Conservation (phyloP, 2,329 filamentous ascomycete species). For the Alternaria incomplexa region DNA sequence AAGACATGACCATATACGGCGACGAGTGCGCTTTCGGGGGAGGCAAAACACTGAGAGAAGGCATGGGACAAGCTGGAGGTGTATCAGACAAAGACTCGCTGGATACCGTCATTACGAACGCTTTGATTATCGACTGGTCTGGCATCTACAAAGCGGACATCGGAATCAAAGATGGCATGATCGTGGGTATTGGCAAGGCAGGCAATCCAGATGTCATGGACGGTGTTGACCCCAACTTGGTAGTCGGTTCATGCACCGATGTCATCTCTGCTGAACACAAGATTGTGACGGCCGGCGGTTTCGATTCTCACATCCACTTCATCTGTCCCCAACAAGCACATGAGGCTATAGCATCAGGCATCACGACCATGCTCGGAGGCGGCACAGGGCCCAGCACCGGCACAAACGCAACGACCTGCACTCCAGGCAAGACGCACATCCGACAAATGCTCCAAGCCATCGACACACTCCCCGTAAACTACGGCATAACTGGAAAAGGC, state of each 20-base stretch:
- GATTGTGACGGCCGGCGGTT: constrained; percentile 88
- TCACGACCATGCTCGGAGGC: constrained; percentile 90
- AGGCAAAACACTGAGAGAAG: constrained; percentile 90
- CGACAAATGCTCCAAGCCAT: constrained; percentile 88
- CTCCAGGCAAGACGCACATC: constrained; percentile 82
- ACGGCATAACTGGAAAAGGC: constrained; percentile 92
- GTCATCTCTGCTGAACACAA: constrained; percentile 89
- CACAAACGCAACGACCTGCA: constrained; percentile 91
- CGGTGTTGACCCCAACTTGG: constrained; percentile 76
- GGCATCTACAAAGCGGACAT: constrained; percentile 98
- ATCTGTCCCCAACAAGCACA: constrained; percentile 92
- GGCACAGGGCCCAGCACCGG: constrained; percentile 93
- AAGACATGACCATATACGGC: constrained; percentile 81
- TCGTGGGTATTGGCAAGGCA: constrained; percentile 89
- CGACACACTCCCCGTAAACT: constrained; percentile 81
- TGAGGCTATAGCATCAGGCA: constrained; percentile 81
- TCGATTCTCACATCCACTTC: constrained; percentile 91
- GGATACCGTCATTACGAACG: constrained; percentile 88
- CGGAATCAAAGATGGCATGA: constrained; percentile 85
- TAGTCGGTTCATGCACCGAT: constrained; percentile 88
- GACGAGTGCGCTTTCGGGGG: constrained; percentile 97
- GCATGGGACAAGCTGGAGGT: constrained; percentile 92
- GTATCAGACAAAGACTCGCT: constrained; percentile 73
- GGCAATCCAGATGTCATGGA: constrained; percentile 98
- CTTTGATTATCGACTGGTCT: constrained; percentile 85